Base-by-base conservation (phyloP, 148 eudicot species). In the Limonium bicolor region DNA sequence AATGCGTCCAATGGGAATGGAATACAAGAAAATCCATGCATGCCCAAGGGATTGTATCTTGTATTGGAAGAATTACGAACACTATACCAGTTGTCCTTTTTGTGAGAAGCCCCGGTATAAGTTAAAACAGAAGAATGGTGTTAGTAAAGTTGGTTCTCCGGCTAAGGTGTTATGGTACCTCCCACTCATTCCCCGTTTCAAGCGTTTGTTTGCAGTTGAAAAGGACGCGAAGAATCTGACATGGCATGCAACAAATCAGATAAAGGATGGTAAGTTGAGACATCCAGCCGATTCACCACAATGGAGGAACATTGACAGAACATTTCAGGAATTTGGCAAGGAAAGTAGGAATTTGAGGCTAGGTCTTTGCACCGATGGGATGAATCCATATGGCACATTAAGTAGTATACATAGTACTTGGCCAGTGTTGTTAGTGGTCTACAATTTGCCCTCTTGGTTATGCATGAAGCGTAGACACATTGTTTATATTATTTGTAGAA, bases 381-480 rank as follows among this genome's bases (percentile, higher is more conserved):
- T 59, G n/a, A 59, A 40, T 19, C 51, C 55, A 11, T 31, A 24
- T 8, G 18, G 40, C 2, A 4, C 1, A 21, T 29, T 12, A 6
- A n/a, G n/a, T n/a, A n/a, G n/a, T n/a, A 4, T 7, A 4, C 36
- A 68, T 46, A 63, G 46, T 8, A 29, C 38, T 0, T 68, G 68
- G 65, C 64, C 45, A 0, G 24, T 64, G 2, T 12, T 63, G 2
- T 20, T 69, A 7, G 10, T 42, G 5, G 27, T 28, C 1, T 55
- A 55, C 28, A 69, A 62, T 15, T 26, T 68, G 2, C 47, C 65
- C 2, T 41, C 64, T 4, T 26, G 20, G 45, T 27, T 68, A 21
- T 47, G 59, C 39, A 56, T 64, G 63, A 55, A 64, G 22, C 36
- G 60, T 17, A 54, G 36, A 20, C 59, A 31, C 27, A 54, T n/a